Conservation (phyloP, 2,329 filamentous ascomycete genomes). For the Truncatella angustata region DNA sequence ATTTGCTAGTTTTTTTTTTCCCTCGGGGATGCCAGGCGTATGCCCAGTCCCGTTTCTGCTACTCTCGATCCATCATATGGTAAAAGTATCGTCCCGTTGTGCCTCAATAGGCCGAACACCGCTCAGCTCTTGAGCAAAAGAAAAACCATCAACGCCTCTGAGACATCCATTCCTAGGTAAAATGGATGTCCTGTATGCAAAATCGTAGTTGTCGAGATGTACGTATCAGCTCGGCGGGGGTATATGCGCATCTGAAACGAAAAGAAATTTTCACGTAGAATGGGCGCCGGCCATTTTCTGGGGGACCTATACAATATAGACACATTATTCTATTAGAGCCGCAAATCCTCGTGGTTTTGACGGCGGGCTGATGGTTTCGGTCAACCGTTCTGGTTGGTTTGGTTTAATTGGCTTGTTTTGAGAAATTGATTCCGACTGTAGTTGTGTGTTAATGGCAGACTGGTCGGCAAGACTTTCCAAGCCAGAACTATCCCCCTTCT, state of each 20-base stretch:
- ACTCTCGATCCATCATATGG: not conserved
- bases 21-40: no score
- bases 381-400: constrained; percentile 13
- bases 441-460: constrained; percentile 13
- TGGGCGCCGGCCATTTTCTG: not conserved
- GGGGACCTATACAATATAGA: not conserved
- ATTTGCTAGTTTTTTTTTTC: no score
- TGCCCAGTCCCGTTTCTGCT: no score
- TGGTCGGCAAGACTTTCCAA: constrained; percentile 7
- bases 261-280: not conserved
- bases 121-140: constrained; percentile 1
- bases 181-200: not conserved
- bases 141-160: not conserved
- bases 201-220: not conserved
- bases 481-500: not conserved
- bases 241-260: not conserved
- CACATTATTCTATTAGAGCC: constrained; percentile 9
- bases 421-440: constrained; percentile 11
- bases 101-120: no score
- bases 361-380: constrained; percentile 16
- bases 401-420: constrained; percentile 22
- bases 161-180: not conserved
- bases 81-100: no score
- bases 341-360: constrained; percentile 10
- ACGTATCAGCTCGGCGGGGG: not conserved